A percentile compares a stretch with the other conserved stretches of the same genome.
phyloP scores from a whole-genome alignment of 1,284 basidiomycete species.

The Spongiforma sp. region DNA sequence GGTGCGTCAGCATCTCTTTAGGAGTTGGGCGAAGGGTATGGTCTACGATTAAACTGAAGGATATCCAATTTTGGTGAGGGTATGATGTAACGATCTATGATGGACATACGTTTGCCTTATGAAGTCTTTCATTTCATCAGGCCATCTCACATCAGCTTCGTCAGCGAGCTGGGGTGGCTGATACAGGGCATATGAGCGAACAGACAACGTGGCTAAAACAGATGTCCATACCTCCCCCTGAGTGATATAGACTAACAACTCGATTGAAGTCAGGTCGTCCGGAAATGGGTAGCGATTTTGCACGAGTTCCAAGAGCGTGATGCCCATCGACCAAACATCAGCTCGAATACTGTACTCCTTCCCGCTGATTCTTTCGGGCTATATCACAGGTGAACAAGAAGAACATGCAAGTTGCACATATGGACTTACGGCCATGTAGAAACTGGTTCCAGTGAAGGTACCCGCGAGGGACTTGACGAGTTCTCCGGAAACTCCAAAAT shows the following conservation, averaged over 20 bases:
- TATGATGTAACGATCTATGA: slow-evolving; percentile 14
- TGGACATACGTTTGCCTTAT: slow-evolving; percentile 81
- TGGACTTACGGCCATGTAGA: slow-evolving; percentile 93
- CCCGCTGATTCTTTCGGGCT: slow-evolving; percentile 95
- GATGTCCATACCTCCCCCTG: slow-evolving; percentile 65
- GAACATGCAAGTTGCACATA: background rate
- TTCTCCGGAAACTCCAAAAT: slow-evolving; percentile 98
- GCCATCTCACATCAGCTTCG: slow-evolving; percentile 79
- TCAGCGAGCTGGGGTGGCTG: slow-evolving; percentile 85
- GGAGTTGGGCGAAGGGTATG: slow-evolving; percentile 80
- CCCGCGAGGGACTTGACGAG: slow-evolving; percentile 90
- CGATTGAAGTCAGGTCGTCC: slow-evolving; percentile 89
- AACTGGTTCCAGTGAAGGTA: slow-evolving; percentile 96
- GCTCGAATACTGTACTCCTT: slow-evolving; percentile 91
- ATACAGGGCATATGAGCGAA: slow-evolving; percentile 11
- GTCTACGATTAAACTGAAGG: slow-evolving; percentile 60
- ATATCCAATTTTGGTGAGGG: slow-evolving; percentile 5
- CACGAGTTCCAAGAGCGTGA: slow-evolving; percentile 92
- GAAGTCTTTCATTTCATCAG: slow-evolving; percentile 90
- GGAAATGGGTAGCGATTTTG: slow-evolving; percentile 97
- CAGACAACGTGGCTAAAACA: background rate
- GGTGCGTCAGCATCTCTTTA: slow-evolving; percentile 84
- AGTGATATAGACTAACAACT: slow-evolving; percentile 92
- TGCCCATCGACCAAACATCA: slow-evolving; percentile 98
- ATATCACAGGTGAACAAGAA: slow-evolving; percentile 15